These are phyloP conservation scores for Ascochyta viciae-villosae DNA, from an alignment of 2,329 filamentous ascomycete genomes.

Conservation along the genomic window DNA sequence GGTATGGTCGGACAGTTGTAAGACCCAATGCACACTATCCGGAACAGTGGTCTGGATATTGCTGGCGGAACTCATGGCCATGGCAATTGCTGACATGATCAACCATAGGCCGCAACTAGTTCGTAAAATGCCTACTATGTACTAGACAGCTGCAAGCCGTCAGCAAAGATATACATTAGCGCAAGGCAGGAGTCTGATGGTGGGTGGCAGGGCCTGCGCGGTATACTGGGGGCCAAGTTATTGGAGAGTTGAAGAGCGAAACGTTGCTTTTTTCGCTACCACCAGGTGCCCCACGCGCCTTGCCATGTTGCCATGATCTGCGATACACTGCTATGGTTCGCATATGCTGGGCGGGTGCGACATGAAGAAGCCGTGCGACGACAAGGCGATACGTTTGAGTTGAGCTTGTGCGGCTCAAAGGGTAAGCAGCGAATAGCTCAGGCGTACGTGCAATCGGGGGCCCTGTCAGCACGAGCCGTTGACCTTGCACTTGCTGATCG, in stretches of 20 bases:
- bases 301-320: background rate
- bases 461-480: background rate
- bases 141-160: constrained; percentile 29
- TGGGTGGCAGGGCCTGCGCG: constrained; percentile 22
- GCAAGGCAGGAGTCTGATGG: constrained; percentile 22
- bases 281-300: constrained; percentile 3
- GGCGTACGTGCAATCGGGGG: constrained; percentile 4
- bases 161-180: constrained; percentile 14
- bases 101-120: constrained; percentile 28
- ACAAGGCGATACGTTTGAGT: background rate
- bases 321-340: background rate
- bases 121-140: constrained; percentile 28
- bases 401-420: constrained; percentile 4
- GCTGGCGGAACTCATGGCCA: constrained; percentile 21
- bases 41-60: constrained; percentile 30
- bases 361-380: background rate
- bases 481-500: constrained; percentile 8
- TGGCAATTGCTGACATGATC: constrained; percentile 38
- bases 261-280: background rate
- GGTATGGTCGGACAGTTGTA: constrained; percentile 23
- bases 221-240: constrained; percentile 29
- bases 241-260: background rate
- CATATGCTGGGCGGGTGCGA: background rate
- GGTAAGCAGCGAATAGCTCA: background rate
- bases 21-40: constrained; percentile 22